Base-by-base conservation (phyloP, 2,329 filamentous ascomycete genomes). In the Aureobasidium sp. region DNA sequence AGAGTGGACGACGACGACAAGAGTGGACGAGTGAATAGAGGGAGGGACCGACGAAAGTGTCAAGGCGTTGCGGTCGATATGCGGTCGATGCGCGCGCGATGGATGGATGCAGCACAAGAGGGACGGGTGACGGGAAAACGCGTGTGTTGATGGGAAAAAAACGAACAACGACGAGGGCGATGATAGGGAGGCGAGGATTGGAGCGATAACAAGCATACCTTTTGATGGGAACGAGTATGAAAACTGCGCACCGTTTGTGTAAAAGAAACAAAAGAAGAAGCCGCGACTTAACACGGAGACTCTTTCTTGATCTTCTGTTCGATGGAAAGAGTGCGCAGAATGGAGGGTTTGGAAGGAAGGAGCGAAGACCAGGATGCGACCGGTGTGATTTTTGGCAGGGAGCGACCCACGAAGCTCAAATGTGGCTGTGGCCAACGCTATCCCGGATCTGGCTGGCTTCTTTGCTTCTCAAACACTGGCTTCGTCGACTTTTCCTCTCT, bases 81-180 rank as follows among this genome's bases (percentile, higher is more conserved):
- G 58, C 58, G 58, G 58, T 39, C 48, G 58, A 61, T 53, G 47
- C 47, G 48, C 47, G 48, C 58, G 48, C 58, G 48, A 37, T 61
- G 37, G 48, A 37, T 61, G 37, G 39, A 32, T 53, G 58, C 58
- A 50, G 44, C 45, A 44, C 36, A 50, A 37, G 34, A 42, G 45
- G 44, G 57, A 41, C 44, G 44, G 57, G 57, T 50, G 45, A 50
- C 42, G 30, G 45, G 45, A 45, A 47, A 50, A 45, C 45, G 36
- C 59, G 59, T 49, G 59, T 61, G 59, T 48, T 42, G 59, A 55
- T 53, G 49, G 58, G 29, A 53, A 53, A 37, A 52, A 61, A 52
- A 45, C 39, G 45, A 41, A 34, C 29, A 42, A 37, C 48, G 48
- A 52, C 39, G 58, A 45, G 15, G 48, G 42, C 49, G 49, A 42